Evolutionary conservation across 257 asterid genomes (phyloP).

Genomic region (Echium plantagineum): DNA sequence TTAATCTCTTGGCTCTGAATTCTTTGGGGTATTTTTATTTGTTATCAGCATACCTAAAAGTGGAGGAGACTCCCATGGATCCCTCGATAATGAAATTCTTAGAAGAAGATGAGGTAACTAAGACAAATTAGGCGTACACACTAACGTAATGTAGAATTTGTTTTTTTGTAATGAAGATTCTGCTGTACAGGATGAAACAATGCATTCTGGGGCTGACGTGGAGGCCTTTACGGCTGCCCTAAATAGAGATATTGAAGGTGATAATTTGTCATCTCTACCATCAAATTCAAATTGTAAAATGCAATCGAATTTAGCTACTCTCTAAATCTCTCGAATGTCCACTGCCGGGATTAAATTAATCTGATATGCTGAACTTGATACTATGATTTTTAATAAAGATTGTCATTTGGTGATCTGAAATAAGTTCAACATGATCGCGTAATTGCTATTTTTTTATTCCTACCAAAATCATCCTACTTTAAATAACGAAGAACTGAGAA

Average conservation of each 20-base stretch:
- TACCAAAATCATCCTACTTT: neutral
- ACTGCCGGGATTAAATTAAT: neutral
- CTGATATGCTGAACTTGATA: neutral
- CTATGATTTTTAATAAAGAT: neutral
- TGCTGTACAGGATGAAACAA: slow-evolving; percentile 13
- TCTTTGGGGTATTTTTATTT: too few relatives aligned
- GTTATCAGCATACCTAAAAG: too few relatives aligned
- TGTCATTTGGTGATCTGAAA: neutral
- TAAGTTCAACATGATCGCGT: neutral
- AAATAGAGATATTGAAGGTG: slow-evolving; percentile 83
- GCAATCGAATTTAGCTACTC: neutral
- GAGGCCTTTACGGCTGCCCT: slow-evolving; percentile 91
- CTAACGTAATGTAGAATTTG: neutral
- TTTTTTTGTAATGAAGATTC: neutral
- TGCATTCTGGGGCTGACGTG: slow-evolving; percentile 99
- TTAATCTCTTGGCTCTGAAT: too few relatives aligned
- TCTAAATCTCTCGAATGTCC: neutral
- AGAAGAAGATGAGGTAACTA: neutral
- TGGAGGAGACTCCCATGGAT: too few relatives aligned
- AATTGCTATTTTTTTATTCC: neutral
- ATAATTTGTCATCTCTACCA: slow-evolving; percentile 40
- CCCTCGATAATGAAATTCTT: neutral
- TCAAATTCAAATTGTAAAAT: slow-evolving; percentile 44
- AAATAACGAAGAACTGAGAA: neutral
- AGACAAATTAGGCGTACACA: neutral